Base-by-base conservation (phyloP, 441 rosid species). In the Bruguiera hainesii region DNA sequence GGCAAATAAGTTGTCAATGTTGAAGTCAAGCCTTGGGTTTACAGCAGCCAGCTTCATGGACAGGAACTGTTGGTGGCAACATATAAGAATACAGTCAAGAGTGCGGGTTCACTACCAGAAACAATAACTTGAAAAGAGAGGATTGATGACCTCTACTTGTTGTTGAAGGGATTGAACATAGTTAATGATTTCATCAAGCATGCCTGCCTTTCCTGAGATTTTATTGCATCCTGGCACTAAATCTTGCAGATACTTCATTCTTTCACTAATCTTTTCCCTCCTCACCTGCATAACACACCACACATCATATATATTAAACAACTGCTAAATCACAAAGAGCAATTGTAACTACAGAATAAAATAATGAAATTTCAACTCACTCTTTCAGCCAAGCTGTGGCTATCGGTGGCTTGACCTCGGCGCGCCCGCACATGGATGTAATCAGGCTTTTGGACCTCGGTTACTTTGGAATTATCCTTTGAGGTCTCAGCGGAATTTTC, bases 371-470 rank as follows among this genome's bases (percentile, higher is more conserved):
- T 59, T 11, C 7, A 37, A 65, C 95, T 83, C 64, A 89, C 98
- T 76, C 97, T 83, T 76, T 93, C 98, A 33, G 98, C 98, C 69
- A 93, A 76, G 82, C 97, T 93, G 69, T 93, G 98, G 80, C 96
- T 90, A 67, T 93, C 97, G 13, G 98, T 90, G 69, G 97, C 98
- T 76, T 93, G 97, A 18, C 98, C 98, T 5, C 98, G 88, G n/a
- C 94, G 91, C 8, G 94, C 97, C 37, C 96, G 73, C 73, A 93
- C 96, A 66, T 93, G 97, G 71, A 94, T 91, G 79, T 87, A 94
- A 80, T 91, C 99, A 0, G 77, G 76, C 79, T 83, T 93, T 65
- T 80, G 86, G 60, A 78, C 84, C 23, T 89, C 96, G 10, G 85
- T 71, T 29, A 69, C 81, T 70, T 85, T 86, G 5, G 89, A 86